phyloP scores from a whole-genome alignment of 1,139 yeast genomes.

The Petasospora fabianii region DNA sequence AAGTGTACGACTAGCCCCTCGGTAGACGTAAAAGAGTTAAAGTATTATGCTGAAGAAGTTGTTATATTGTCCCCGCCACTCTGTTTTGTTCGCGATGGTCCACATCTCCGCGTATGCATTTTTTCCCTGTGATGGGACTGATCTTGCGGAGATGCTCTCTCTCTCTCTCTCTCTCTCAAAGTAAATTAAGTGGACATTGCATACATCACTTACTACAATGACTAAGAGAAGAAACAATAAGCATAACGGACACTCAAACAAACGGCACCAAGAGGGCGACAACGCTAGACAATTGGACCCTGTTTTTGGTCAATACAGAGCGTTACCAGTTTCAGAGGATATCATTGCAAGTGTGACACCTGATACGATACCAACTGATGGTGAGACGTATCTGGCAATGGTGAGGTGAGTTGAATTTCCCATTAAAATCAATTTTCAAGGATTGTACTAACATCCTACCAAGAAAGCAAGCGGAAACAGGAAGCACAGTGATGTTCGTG shows the following conservation, averaged over 20 bases:
- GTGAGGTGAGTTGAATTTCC: conserved; percentile 16
- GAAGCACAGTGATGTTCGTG: conserved; percentile 23
- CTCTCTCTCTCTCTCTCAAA: background rate
- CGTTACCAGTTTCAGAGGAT: conserved; percentile 21
- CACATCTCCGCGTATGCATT: too few relatives aligned
- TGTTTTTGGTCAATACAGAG: conserved; percentile 22
- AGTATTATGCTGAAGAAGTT: too few relatives aligned
- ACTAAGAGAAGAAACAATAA: conserved; percentile 4
- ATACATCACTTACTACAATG: background rate
- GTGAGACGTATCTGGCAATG: conserved; percentile 26
- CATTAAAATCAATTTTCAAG: too few relatives aligned
- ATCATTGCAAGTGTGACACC: conserved; percentile 15
- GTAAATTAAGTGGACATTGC: too few relatives aligned
- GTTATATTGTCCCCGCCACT: too few relatives aligned
- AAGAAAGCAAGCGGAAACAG: conserved; percentile 24
- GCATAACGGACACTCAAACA: background rate
- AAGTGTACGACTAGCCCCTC: background rate
- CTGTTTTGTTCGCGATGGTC: too few relatives aligned
- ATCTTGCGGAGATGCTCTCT: too few relatives aligned
- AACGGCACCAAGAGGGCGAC: conserved; percentile 3
- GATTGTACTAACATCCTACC: conserved; percentile 4
- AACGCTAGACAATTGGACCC: conserved; percentile 18
- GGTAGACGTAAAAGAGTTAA: too few relatives aligned
- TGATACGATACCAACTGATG: conserved; percentile 23
- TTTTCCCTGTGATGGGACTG: too few relatives aligned